These are phyloP conservation scores for Physcia stellaris DNA, from an alignment of 495 filamentous ascomycete species.

Conservation along the genomic window DNA sequence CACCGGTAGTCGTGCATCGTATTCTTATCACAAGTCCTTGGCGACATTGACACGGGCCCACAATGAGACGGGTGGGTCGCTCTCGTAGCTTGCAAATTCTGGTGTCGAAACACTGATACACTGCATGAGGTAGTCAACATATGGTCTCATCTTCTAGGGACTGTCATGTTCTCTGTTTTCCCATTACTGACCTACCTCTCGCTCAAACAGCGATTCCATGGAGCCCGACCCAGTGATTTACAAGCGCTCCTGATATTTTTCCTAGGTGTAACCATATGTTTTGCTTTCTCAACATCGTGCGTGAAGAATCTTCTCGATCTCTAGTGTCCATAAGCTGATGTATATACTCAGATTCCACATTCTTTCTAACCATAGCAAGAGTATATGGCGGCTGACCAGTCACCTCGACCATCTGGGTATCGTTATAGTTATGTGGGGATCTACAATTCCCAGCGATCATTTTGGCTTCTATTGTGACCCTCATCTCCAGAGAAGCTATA, in stretches of 20 bases:
- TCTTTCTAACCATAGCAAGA: slow-evolving; percentile 27
- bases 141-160: slow-evolving; percentile 33
- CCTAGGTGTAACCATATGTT: slow-evolving; percentile 33
- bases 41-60: slow-evolving; percentile 3
- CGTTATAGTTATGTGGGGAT: slow-evolving; percentile 37
- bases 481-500: slow-evolving; percentile 21
- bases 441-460: slow-evolving; percentile 33
- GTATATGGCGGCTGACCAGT: slow-evolving; percentile 21
- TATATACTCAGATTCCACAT: neutral
- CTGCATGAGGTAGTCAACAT: slow-evolving; percentile 29
- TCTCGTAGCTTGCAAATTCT: neutral
- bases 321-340: neutral
- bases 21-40: neutral
- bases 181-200: slow-evolving; percentile 24
- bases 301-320: slow-evolving; percentile 1
- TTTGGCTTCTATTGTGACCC: slow-evolving; percentile 30
- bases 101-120: neutral
- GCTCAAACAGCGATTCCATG: slow-evolving; percentile 19
- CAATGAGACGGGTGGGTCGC: slow-evolving; percentile 7
- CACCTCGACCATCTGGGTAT: slow-evolving; percentile 37
- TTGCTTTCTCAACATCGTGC: slow-evolving; percentile 32
- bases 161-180: slow-evolving; percentile 25
- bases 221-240: slow-evolving; percentile 23
- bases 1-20: neutral
- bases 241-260: slow-evolving; percentile 30